These are phyloP conservation scores for Solanum stenotomum DNA, from an alignment of 257 asterid species.

Conservation along the genomic window DNA sequence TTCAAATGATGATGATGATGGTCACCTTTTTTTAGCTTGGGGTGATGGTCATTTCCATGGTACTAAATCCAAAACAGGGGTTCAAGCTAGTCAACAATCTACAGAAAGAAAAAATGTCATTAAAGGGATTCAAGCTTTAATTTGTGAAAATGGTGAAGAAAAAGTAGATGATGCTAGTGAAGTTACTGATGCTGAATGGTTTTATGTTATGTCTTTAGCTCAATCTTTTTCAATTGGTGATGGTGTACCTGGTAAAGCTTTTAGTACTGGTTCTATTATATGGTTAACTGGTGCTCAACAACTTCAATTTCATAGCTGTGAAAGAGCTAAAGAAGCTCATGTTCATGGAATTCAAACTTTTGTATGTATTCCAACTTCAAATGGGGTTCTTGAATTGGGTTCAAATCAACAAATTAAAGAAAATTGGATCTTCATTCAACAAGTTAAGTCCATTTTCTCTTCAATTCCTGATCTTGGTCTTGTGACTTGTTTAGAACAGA, in stretches of 20 bases:
- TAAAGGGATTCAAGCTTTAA: conserved; percentile 51
- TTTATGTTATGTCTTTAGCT: conserved; percentile 67
- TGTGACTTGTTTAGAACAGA: background rate
- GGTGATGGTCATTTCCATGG: conserved; percentile 49
- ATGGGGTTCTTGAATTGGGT: conserved; percentile 64
- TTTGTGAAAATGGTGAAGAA: conserved; percentile 20
- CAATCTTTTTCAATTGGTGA: conserved; percentile 34
- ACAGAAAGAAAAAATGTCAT: conserved; percentile 41
- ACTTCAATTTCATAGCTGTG: conserved; percentile 45
- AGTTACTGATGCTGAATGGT: conserved; percentile 42
- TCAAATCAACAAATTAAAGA: conserved; percentile 36
- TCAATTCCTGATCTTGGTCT: background rate
- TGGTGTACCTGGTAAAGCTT: conserved; percentile 51
- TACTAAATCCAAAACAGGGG: conserved; percentile 1
- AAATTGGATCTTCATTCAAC: conserved; percentile 42
- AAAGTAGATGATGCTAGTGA: background rate
- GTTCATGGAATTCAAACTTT: conserved; percentile 55
- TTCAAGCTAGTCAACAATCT: background rate
- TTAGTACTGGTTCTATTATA: conserved; percentile 33
- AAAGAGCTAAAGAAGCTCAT: conserved; percentile 66
- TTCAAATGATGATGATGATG: conserved; percentile 24
- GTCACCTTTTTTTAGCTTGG: conserved; percentile 33
- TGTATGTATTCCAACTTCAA: conserved; percentile 45
- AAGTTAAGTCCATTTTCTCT: conserved; percentile 32
- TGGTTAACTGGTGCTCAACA: conserved; percentile 60